Evolutionary conservation across 1,284 basidiomycete species (phyloP), one percentile per base, ranked within the genome.

Genomic region (Malassezia obtusa): DNA sequence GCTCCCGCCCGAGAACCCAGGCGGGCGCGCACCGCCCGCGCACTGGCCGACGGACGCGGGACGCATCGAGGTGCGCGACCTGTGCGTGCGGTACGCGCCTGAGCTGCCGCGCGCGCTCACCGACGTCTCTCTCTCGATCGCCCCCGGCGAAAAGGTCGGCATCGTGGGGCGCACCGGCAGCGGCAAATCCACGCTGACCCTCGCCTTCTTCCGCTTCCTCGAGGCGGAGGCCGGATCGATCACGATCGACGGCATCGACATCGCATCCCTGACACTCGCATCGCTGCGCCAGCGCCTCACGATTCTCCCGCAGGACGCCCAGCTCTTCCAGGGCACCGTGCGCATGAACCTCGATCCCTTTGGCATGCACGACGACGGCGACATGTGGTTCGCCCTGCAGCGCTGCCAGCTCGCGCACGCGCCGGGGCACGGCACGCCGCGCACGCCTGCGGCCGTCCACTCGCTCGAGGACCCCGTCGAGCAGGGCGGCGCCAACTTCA

Each of bases 201-300:
- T 94, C 24, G 87, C 86, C 19, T 89, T 95, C 79, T 95, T 96
- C 83, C 83, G 94, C 46, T 94, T 95, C 65, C 84, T 85, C 6
- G 90, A 96, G 65, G 89, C 89, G 0, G 78, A 80, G 1, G 76
- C 77, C 10, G 91, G 91, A 0, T 80, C 78, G 43, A 95, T 98
- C 53, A 52, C 83, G 17, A 82, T 99, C 45, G 92, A 96, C 75
- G 87, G 81, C 15, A 63, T 91, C 21, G 87, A 94, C 73, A 87
- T 94, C 53, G 83, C 85, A 0, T 83, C 77, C 4, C 89, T 96
- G 58, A 89, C 89, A 1, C 77, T 92, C 21, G 80, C 87, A 67
- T 88, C 91, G 73, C 79, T 98, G 50, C 81, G 92, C 31, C 83
- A 83, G 15, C 79, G 84, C 45, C 69, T 88, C 65, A 86, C 85